phyloP scores from a whole-genome alignment of 805 yeast genomes.

The Candida suzukii region DNA sequence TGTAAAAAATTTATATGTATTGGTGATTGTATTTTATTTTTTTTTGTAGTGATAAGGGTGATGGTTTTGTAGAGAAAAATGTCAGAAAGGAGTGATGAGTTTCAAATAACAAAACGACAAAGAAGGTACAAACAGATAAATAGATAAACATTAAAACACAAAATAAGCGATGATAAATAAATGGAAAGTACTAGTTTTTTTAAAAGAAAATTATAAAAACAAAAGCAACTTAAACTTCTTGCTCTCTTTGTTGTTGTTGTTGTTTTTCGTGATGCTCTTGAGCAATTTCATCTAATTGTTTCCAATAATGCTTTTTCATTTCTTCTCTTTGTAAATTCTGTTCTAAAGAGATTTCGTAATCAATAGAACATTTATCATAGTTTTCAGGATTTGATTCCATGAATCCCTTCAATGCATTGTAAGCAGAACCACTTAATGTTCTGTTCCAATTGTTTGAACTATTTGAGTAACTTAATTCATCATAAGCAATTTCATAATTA shows the following conservation, averaged over 20 bases:
- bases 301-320: slow-evolving; percentile 66
- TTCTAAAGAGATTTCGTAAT: slow-evolving; percentile 73
- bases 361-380: slow-evolving; percentile 87
- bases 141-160: not conserved
- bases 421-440: slow-evolving; percentile 86
- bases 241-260: slow-evolving; percentile 56
- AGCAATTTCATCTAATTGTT: slow-evolving; percentile 39
- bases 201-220: too few species aligned
- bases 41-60: too few species aligned
- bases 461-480: slow-evolving; percentile 27
- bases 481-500: slow-evolving; percentile 29
- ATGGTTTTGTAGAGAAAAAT: too few species aligned
- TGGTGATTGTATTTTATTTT: too few species aligned
- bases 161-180: too few species aligned
- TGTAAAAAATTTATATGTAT: too few species aligned
- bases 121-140: slow-evolving; percentile 39
- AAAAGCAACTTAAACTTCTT: not conserved
- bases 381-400: slow-evolving; percentile 88
- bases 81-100: too few species aligned
- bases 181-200: too few species aligned
- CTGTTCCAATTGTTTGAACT: slow-evolving; percentile 82
- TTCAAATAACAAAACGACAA: too few species aligned
- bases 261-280: slow-evolving; percentile 49
- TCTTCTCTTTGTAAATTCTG: slow-evolving; percentile 61
- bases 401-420: slow-evolving; percentile 83